phyloP scores from a whole-genome alignment of 164 flowering plant species.

The Kalanchoe fedtschenkoi region DNA sequence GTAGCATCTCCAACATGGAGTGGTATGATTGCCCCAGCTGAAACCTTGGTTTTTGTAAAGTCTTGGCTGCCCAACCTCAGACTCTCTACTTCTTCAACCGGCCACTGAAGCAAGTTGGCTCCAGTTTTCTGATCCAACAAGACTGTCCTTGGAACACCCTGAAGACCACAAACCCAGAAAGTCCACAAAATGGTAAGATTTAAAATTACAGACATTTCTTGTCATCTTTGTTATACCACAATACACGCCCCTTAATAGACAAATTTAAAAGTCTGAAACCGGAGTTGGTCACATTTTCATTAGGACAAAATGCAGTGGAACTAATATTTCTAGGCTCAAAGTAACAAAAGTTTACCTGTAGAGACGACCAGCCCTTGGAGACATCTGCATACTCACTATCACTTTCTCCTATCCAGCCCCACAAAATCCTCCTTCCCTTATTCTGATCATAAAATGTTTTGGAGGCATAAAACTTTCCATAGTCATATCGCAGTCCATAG shows the following conservation, averaged over 20 bases:
- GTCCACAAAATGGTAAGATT: background rate
- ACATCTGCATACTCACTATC: slow-evolving; percentile 56
- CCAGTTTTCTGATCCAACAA: slow-evolving; percentile 51
- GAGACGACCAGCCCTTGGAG: slow-evolving; percentile 59
- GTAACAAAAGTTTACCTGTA: slow-evolving; percentile 32
- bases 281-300: background rate
- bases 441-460: slow-evolving; percentile 70
- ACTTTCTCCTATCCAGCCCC: slow-evolving; percentile 80
- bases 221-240: too few species aligned
- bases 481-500: slow-evolving; percentile 53
- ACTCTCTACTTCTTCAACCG: slow-evolving; percentile 64
- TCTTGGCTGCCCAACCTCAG: slow-evolving; percentile 32
- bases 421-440: slow-evolving; percentile 53
- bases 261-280: background rate
- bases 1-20: slow-evolving; percentile 40
- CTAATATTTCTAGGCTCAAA: background rate
- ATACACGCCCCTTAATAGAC: too few species aligned
- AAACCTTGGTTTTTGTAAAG: slow-evolving; percentile 26
- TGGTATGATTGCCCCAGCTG: slow-evolving; percentile 45
- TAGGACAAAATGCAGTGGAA: background rate
- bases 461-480: slow-evolving; percentile 75
- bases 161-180: background rate
- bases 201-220: background rate
- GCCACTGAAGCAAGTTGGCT: slow-evolving; percentile 65
- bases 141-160: slow-evolving; percentile 70